phyloP scores from a whole-genome alignment of 2,329 filamentous ascomycete genomes.

The Helotiales sp. region DNA sequence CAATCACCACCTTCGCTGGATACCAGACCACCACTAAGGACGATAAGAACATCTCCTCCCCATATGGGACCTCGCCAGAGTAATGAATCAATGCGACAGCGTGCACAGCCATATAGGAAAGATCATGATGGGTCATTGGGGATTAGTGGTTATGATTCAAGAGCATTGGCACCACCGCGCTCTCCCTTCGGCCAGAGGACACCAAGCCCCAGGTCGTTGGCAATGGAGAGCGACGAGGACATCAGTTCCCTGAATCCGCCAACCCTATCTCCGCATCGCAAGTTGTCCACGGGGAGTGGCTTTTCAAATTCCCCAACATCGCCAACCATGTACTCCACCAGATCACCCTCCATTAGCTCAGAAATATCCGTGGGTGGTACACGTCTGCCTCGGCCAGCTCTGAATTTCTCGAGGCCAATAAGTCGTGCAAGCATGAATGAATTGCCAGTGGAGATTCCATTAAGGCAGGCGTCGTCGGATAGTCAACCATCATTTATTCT shows the following conservation, averaged over 20 bases:
- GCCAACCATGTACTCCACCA: slow-evolving; percentile 58
- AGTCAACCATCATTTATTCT: slow-evolving; percentile 64
- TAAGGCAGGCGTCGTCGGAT: slow-evolving; percentile 64
- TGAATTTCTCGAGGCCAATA: slow-evolving; percentile 92
- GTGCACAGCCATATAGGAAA: slow-evolving; percentile 17
- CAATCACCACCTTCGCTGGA: slow-evolving; percentile 56
- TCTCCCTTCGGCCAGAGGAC: slow-evolving; percentile 45
- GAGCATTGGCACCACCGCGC: slow-evolving; percentile 45
- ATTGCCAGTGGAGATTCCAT: slow-evolving; percentile 54
- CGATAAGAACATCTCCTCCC: slow-evolving; percentile 19
- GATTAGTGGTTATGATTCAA: slow-evolving; percentile 37
- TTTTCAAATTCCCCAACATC: slow-evolving; percentile 64
- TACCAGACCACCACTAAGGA: slow-evolving; percentile 11
- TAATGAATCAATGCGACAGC: slow-evolving; percentile 31
- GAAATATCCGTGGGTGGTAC: slow-evolving; percentile 67
- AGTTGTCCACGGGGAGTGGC: slow-evolving; percentile 72
- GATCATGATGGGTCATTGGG: slow-evolving; percentile 26
- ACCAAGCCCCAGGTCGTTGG: slow-evolving; percentile 62
- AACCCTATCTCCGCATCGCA: slow-evolving; percentile 69
- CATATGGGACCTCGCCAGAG: slow-evolving; percentile 27
- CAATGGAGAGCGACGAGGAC: slow-evolving; percentile 71
- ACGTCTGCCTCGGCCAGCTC: slow-evolving; percentile 68
- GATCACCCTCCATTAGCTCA: slow-evolving; percentile 84
- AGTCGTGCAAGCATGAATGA: slow-evolving; percentile 64
- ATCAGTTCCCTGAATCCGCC: slow-evolving; percentile 51